Percentiles rank a stretch among this genome's conserved stretches.
Evolutionary conservation across 306 rosid genomes (phyloP).

Genomic region (Gleditsia sinensis): DNA sequence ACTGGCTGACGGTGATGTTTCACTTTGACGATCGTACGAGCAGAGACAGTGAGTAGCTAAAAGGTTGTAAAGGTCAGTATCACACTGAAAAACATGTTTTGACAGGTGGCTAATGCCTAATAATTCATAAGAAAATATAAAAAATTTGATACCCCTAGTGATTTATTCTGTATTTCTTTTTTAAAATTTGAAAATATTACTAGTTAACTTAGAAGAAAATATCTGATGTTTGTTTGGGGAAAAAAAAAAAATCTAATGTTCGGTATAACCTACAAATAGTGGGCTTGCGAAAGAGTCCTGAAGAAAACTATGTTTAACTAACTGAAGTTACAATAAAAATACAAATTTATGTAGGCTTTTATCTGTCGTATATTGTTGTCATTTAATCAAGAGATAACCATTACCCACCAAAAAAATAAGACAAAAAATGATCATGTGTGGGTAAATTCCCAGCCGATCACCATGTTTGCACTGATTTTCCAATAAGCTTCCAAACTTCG

Average conservation of each 20-base stretch:
- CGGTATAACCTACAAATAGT: not conserved
- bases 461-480: not conserved
- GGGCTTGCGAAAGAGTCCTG: conserved; percentile 2
- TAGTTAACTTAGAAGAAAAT: not conserved
- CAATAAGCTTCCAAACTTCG: conserved; percentile 7
- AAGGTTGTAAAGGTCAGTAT: too few relatives aligned
- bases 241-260: not conserved
- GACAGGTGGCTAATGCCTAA: not conserved
- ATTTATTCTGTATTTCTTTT: not conserved
- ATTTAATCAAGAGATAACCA: not conserved
- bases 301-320: conserved; percentile 28
- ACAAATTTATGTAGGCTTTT: conserved; percentile 2
- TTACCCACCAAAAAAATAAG: not conserved
- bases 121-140: not conserved
- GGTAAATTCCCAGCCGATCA: not conserved
- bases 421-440: not conserved
- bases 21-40: not conserved
- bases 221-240: conserved; percentile 5
- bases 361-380: not conserved
- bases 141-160: not conserved
- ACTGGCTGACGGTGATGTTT: not conserved
- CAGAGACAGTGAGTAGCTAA: too few relatives aligned
- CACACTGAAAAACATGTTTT: not conserved
- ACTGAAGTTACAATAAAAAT: conserved; percentile 4
- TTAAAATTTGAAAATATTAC: not conserved